phyloP scores from a whole-genome alignment of 768 basidiomycete genomes.

The Termitomyces sp. region DNA sequence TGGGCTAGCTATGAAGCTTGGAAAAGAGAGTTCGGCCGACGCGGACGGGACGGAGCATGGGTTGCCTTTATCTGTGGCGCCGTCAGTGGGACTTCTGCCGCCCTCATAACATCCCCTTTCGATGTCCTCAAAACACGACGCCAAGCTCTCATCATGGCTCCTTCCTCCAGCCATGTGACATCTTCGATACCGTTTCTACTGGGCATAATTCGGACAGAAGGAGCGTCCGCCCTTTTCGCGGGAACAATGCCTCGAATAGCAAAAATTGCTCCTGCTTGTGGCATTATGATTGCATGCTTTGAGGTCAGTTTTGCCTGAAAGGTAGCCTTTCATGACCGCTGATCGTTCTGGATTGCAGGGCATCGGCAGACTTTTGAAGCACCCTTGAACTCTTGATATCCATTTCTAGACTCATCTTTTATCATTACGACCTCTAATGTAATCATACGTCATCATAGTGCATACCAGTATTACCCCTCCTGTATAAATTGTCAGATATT shows the following conservation, averaged over 20 bases:
- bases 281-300: conserved; percentile 96
- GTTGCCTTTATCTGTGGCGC: conserved; percentile 90
- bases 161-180: conserved; percentile 33
- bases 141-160: conserved; percentile 75
- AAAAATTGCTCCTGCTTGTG: conserved; percentile 97
- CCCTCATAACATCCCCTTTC: conserved; percentile 89
- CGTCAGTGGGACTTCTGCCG: conserved; percentile 79
- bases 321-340: conserved; percentile 7
- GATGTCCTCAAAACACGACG: conserved; percentile 95
- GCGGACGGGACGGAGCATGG: conserved; percentile 51
- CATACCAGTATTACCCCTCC: conserved; percentile 3
- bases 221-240: conserved; percentile 70
- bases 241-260: conserved; percentile 85
- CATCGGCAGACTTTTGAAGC: conserved; percentile 48
- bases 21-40: conserved; percentile 57
- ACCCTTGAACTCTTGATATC: conserved; percentile 18
- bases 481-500: conserved; percentile 2
- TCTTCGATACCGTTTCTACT: conserved; percentile 60
- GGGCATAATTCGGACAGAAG: conserved; percentile 76
- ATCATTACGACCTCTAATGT: conserved; percentile 13
- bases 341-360: conserved; percentile 35
- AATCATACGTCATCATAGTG: conserved; percentile 11
- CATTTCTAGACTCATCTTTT: conserved; percentile 9
- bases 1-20: conserved; percentile 93
- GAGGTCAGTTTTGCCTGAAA: conserved; percentile 50